These are phyloP conservation scores for Aspergillus carlsbadensis DNA, from an alignment of 495 filamentous ascomycete species.

Conservation along the genomic window DNA sequence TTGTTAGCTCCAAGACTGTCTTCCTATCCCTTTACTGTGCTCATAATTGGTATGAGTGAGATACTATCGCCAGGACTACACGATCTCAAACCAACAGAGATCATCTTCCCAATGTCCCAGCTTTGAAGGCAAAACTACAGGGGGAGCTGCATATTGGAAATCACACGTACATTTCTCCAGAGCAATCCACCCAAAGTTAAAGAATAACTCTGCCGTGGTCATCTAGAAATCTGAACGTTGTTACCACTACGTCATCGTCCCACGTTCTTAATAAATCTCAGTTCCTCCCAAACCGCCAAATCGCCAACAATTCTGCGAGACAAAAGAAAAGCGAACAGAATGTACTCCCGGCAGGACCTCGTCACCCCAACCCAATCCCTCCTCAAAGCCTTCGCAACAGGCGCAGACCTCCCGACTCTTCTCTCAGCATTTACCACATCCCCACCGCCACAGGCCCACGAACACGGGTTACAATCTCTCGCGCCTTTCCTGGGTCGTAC, in stretches of 20 bases:
- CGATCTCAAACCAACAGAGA: no score
- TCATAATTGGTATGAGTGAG: no score
- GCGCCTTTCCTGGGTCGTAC: constrained; percentile 61
- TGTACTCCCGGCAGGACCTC: constrained; percentile 35
- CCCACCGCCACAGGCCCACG: constrained; percentile 41
- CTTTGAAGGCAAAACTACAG: no score
- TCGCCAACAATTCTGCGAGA: neutral
- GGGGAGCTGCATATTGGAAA: no score
- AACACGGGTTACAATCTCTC: constrained; percentile 59
- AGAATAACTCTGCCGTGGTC: no score
- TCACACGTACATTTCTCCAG: no score
- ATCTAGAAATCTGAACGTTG: no score
- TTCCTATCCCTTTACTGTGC: neutral
- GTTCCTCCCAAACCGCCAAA: neutral
- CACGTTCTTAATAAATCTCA: neutral
- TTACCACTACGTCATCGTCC: no score
- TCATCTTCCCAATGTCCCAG: no score
- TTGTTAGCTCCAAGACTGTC: neutral
- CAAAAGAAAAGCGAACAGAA: constrained; percentile 14
- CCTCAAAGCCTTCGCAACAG: constrained; percentile 45
- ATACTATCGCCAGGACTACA: no score
- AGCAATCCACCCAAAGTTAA: no score
- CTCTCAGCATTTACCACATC: constrained; percentile 50
- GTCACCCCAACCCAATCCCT: constrained; percentile 44
- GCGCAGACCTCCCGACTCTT: constrained; percentile 28